These are phyloP conservation scores for Nephelium lappaceum DNA, from an alignment of 345 rosid species.

Conservation along the genomic window DNA sequence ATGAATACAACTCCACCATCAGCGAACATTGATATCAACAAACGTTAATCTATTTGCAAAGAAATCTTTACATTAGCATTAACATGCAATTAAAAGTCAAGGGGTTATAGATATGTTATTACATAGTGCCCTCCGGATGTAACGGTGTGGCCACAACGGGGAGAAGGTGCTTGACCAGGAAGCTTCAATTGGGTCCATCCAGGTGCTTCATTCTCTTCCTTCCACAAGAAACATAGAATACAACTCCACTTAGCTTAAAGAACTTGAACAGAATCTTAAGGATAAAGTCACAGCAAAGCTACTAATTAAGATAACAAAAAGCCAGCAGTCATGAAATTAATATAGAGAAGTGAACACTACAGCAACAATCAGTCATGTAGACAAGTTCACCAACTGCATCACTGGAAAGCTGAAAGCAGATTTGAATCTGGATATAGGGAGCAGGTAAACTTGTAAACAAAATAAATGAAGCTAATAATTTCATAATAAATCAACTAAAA, in stretches of 20 bases:
- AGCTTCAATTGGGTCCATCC: conserved; percentile 99
- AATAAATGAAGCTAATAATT: not conserved
- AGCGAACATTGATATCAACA: not conserved
- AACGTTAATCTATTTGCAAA: not conserved
- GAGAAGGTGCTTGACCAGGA: conserved; percentile 95
- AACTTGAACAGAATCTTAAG: conserved; percentile 13
- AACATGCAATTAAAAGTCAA: conserved; percentile 7
- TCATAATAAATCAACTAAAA: not conserved
- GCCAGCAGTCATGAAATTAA: not conserved
- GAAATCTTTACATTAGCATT: not conserved
- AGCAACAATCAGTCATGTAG: not conserved
- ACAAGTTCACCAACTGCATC: not conserved
- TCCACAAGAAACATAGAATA: conserved; percentile 62
- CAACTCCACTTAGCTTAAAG: conserved; percentile 30
- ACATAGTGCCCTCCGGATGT: conserved; percentile 95
- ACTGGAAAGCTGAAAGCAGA: not conserved
- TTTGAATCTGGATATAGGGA: not conserved
- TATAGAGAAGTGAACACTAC: not conserved
- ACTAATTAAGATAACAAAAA: not conserved
- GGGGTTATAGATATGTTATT: conserved; percentile 37
- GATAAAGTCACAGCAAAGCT: not conserved
- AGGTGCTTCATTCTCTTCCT: conserved; percentile 94
- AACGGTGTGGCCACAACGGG: conserved; percentile 92
- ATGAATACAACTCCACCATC: conserved; percentile 1
- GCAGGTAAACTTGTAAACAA: not conserved